Evolutionary conservation across 129 eudicot genomes (phyloP), one percentile per base, ranked within the genome.

Genomic region (Flaveria bidentis): DNA sequence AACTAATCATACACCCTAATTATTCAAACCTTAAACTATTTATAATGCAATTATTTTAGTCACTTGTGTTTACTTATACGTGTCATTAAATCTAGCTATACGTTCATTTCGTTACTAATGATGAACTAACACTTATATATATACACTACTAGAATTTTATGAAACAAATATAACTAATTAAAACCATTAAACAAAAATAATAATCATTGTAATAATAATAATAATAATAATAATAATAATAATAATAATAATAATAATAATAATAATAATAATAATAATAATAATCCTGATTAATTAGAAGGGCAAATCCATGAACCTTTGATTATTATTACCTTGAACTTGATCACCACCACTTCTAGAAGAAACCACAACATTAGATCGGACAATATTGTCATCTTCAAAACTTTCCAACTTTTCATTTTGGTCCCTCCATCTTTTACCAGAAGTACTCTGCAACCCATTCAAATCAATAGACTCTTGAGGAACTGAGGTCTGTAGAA

Each of bases 281-380:
- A 71, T 47, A 36, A 25, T 68, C 51, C 42, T 69, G 47, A 56
- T 71, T 82, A 88, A 70, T 55, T 81, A 76, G 90, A 86, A 78
- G 88, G 86, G 61, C 80, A 84, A 84, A 73, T 82, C 90, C 93
- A 83, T 79, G 89, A 84, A 76, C 78, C 86, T 61, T 33, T 81
- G 50, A 45, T 45, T 45, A 11, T 11, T 78, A 14, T 68, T 83
- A 79, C 85, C 88, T 78, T 82, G 86, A 72, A 56, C 79, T 80
- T 82, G 79, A 82, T 76, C 85, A 53, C 62, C 66, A 62, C 68
- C 81, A n/a, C 67, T 80, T 36, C 83, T 69, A 5, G 87, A 73
- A 20, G 75, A 42, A 39, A 66, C 60, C 44, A 72, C 73, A 20
- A 45, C 50, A 45, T 79, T 82, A 22, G 69, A 70, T 1, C 84